Evolutionary conservation across 2,329 filamentous ascomycete genomes (phyloP), one percentile per base, ranked within the genome.

Genomic region (Chaetomium olivaceum): DNA sequence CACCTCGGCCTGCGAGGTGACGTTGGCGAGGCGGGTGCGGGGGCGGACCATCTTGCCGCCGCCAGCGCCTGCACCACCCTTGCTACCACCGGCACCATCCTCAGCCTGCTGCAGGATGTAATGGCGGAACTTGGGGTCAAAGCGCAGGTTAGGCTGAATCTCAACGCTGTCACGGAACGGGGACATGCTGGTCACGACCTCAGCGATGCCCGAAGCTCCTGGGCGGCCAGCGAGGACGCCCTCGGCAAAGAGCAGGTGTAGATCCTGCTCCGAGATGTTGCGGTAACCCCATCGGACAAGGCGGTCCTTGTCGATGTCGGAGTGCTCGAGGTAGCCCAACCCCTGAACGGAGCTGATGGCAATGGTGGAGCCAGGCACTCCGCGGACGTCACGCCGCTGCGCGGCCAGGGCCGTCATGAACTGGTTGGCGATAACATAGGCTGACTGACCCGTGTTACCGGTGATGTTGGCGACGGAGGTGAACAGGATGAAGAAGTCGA

Each of bases 371-470:
- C 46, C 58, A 9, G 48, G 14, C 2, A 71, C 29, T 12, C 51
- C 14, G 16, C 67, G 67, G 5, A 71, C 52, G 57, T 71, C 14
- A 8, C 66, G 60, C 0, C 70, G 62, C 29, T 68, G 39, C 0
- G 71, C 31, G 1, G 76, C 78, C 0, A 85, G 69, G 1, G 69
- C 69, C 8, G 68, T 69, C 76, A 84, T 78, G 72, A 76, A 85
- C 3, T 68, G 67, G 68, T 71, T 71, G 31, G 67, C 67, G 1
- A 64, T 62, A 5, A 14, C 23, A 31, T 71, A 71, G 39, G 55
- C 61, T 1, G 63, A 33, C 55, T 71, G 68, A 0, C 68, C 68
- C 2, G 4, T 21, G 43, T 63, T 63, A 3, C 68, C 69, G 5
- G 46, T 8, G 12, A 65, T 21, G 1, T 39, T 21, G 1, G 62